These are phyloP conservation scores for Saccharum spontaneum DNA, from an alignment of 176 grass and related monocot genomes.

Conservation along the genomic window DNA sequence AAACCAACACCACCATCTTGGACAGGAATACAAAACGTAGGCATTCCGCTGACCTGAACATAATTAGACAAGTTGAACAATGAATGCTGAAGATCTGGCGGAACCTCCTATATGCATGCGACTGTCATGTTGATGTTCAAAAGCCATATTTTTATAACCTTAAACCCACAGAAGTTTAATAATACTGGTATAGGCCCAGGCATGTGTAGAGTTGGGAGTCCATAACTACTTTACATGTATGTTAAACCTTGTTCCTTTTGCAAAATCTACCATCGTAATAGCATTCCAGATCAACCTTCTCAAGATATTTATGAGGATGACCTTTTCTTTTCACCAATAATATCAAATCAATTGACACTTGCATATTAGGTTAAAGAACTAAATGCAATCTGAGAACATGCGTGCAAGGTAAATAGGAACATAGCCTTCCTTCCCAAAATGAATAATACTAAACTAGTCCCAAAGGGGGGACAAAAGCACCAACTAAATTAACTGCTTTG, in stretches of 20 bases:
- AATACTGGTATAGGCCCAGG: not conserved
- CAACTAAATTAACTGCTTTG: slow-evolving; percentile 5
- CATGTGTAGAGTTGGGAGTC: slow-evolving; percentile 4
- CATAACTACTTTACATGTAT: slow-evolving; percentile 19
- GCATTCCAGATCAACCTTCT: not conserved
- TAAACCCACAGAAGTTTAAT: slow-evolving; percentile 9
- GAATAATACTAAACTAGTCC: not conserved
- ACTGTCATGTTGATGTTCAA: not conserved
- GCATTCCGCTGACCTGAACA: slow-evolving; percentile 92
- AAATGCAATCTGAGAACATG: slow-evolving; percentile 32
- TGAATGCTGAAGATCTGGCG: not conserved
- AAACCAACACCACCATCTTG: slow-evolving; percentile 93
- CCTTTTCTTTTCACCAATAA: slow-evolving; percentile 10
- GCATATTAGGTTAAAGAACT: slow-evolving; percentile 3
- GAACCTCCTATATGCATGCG: slow-evolving; percentile 1
- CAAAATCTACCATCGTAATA: not conserved
- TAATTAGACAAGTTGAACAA: slow-evolving; percentile 10
- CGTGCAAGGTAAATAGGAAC: not conserved
- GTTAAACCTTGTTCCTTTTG: slow-evolving; percentile 4
- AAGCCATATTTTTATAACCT: not conserved
- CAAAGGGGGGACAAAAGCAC: not conserved
- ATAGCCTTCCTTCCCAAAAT: not conserved
- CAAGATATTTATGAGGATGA: not conserved
- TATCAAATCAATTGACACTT: slow-evolving; percentile 4
- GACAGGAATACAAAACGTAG: slow-evolving; percentile 86